phyloP scores from a whole-genome alignment of 768 basidiomycete species.

The Trametes cingulata region DNA sequence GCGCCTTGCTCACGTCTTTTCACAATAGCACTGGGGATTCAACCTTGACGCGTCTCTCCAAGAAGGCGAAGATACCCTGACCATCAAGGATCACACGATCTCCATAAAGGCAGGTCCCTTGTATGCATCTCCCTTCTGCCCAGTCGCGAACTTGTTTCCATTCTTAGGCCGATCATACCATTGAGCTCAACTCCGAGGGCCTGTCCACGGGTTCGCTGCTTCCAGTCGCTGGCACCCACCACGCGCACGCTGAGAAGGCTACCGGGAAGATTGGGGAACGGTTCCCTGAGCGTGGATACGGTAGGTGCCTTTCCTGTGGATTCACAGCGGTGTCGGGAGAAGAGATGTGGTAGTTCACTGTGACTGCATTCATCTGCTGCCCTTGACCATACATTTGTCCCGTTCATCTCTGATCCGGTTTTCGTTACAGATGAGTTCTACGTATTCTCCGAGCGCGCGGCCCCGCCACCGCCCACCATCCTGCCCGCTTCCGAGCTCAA shows the following conservation, averaged over 20 bases:
- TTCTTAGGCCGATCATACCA: slow-evolving; percentile 51
- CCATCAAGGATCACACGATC: slow-evolving; percentile 52
- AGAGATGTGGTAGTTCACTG: no score
- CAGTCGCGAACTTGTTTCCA: background rate
- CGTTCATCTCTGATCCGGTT: background rate
- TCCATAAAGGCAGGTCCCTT: slow-evolving; percentile 37
- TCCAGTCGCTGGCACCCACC: slow-evolving; percentile 47
- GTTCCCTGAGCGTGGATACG: slow-evolving; percentile 64
- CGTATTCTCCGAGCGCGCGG: slow-evolving; percentile 40
- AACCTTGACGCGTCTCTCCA: slow-evolving; percentile 71
- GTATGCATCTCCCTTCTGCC: background rate
- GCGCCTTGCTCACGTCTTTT: no score
- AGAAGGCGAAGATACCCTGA: slow-evolving; percentile 41
- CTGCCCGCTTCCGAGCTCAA: slow-evolving; percentile 46
- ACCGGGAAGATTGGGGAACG: slow-evolving; percentile 48
- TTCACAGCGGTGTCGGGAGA: no score
- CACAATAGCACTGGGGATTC: slow-evolving; percentile 74
- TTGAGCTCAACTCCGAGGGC: slow-evolving; percentile 49
- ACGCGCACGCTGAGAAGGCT: slow-evolving; percentile 36
- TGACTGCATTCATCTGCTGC: background rate
- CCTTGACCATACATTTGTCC: background rate
- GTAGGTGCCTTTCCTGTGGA: slow-evolving; percentile 36
- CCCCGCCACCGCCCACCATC: slow-evolving; percentile 46
- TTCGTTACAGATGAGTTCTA: slow-evolving; percentile 65
- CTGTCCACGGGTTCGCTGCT: slow-evolving; percentile 57